These are phyloP conservation scores for Kalanchoe fedtschenkoi DNA, from an alignment of 164 flowering plant genomes.

Conservation along the genomic window DNA sequence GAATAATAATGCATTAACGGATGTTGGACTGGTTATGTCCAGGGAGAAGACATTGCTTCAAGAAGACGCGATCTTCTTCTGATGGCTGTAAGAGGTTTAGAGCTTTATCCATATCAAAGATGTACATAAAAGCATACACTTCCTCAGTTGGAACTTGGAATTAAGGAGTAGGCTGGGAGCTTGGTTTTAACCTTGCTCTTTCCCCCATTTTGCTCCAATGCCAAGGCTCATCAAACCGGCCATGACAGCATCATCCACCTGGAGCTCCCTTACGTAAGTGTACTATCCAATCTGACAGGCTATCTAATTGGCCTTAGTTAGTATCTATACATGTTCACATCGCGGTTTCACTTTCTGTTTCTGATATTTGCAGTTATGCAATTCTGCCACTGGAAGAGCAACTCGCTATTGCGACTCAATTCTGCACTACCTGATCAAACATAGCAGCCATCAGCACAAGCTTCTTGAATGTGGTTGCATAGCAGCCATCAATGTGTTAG, in stretches of 20 bases:
- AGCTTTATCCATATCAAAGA: constrained; percentile 89
- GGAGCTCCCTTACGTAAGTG: constrained; percentile 89
- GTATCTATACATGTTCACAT: no score
- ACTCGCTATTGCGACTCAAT: constrained; percentile 71
- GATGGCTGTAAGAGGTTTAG: constrained; percentile 52
- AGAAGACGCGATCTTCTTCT: constrained; percentile 77
- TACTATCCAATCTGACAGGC: no score
- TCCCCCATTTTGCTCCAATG: constrained; percentile 73
- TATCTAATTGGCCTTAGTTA: no score
- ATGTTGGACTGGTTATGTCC: constrained; percentile 98
- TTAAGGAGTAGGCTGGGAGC: constrained; percentile 82
- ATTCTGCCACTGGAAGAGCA: constrained; percentile 82
- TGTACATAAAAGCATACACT: constrained; percentile 87
- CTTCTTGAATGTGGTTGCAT: no score
- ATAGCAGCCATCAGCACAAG: constrained; percentile 64
- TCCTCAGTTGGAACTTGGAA: constrained; percentile 96
- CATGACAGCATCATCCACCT: constrained; percentile 90
- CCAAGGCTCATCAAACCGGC: constrained; percentile 89
- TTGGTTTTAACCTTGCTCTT: constrained; percentile 77
- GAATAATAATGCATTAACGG: constrained; percentile 89
- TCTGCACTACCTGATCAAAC: constrained; percentile 79
- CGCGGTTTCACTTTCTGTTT: neutral
- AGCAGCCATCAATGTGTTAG: no score
- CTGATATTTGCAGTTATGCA: constrained; percentile 52
- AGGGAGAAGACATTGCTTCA: constrained; percentile 98